phyloP scores from a whole-genome alignment of 768 basidiomycete species.

The Termitomyces sp. region DNA sequence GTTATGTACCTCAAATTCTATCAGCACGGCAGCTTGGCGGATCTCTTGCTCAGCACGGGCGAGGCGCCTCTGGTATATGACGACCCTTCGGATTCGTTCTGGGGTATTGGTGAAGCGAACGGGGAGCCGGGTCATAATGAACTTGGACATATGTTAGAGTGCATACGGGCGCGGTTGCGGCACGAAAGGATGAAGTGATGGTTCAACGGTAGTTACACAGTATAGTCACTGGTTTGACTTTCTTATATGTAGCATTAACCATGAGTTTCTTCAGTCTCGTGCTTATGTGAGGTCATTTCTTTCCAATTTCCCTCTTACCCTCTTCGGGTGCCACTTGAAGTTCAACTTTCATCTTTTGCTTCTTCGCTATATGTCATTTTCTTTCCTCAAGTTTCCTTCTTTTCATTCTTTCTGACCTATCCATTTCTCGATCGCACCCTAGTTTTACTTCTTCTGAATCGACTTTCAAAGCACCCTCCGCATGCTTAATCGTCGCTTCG shows the following conservation, averaged over 20 bases:
- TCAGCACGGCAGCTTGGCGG: conserved; percentile 61
- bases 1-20: conserved; percentile 66
- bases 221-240: neutral
- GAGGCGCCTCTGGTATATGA: conserved; percentile 47
- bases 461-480: no score
- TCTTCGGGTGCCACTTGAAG: no score
- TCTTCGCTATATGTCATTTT: no score
- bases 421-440: no score
- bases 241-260: neutral
- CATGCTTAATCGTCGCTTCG: no score
- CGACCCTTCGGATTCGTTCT: conserved; percentile 54
- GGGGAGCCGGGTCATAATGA: conserved; percentile 46
- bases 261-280: neutral
- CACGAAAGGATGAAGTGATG: conserved; percentile 14
- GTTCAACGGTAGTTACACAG: no score
- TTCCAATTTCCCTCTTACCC: no score
- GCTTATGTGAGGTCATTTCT: no score
- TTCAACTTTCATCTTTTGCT: no score
- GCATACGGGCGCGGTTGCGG: conserved; percentile 47
- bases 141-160: conserved; percentile 57
- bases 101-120: conserved; percentile 53
- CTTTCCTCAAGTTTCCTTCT: no score
- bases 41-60: conserved; percentile 48
- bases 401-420: no score
- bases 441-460: no score